Evolutionary conservation across 202 grass and related monocot genomes (phyloP).

Genomic region (Hordeum pubiflorum): DNA sequence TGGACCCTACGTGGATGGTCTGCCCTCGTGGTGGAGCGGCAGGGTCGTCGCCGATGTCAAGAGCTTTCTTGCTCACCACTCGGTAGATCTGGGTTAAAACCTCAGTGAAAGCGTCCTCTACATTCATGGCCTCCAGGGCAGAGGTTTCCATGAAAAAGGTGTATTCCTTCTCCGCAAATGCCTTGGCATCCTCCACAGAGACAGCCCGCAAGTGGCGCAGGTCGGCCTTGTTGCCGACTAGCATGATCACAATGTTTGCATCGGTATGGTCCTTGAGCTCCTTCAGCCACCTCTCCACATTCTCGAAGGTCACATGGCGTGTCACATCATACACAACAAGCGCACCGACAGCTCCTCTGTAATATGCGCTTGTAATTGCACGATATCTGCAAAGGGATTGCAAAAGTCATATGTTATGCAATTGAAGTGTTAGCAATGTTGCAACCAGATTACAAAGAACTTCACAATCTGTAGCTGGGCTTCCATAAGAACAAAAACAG

Average conservation of each 20-base stretch:
- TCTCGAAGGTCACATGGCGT: constrained; percentile 55
- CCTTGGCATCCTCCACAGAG: constrained; percentile 42
- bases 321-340: constrained; percentile 54
- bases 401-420: not conserved
- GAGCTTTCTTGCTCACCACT: constrained; percentile 46
- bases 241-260: constrained; percentile 59
- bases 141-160: constrained; percentile 62
- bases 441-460: not conserved
- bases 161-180: constrained; percentile 44
- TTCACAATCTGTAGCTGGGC: not conserved
- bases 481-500: not conserved
- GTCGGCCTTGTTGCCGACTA: constrained; percentile 58
- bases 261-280: constrained; percentile 51
- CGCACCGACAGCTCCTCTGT: constrained; percentile 48
- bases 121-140: constrained; percentile 49
- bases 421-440: not conserved
- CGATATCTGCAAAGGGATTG: constrained; percentile 35
- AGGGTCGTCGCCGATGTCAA: constrained; percentile 43
- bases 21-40: constrained; percentile 39
- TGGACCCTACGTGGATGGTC: constrained; percentile 46
- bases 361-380: constrained; percentile 61
- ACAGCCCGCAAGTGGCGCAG: constrained; percentile 52
- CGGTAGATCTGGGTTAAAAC: constrained; percentile 52
- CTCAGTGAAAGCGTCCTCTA: constrained; percentile 55
- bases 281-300: constrained; percentile 57